Evolutionary conservation across 108 stramenopile genomes (phyloP), one percentile per base, ranked within the genome.

Genomic region (Aurantiochytrium sp.): DNA sequence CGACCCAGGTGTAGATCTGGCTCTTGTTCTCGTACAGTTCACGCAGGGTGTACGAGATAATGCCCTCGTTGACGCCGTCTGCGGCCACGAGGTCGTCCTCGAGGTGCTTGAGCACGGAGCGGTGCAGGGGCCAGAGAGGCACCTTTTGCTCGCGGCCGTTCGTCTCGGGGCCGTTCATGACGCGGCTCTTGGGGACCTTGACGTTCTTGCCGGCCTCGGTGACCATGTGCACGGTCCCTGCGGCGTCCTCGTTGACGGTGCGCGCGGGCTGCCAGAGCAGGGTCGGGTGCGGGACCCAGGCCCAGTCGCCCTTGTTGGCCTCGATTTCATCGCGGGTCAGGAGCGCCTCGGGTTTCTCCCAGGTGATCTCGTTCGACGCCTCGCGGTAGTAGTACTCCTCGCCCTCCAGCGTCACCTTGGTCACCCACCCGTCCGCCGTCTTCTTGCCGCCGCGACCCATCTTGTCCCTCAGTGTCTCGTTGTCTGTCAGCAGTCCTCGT

Each of bases 311-410:
- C 51, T 83, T 47, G 51, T 83, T 83, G 19, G 76, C 76, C 76
- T 83, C 76, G 25, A 83, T 47, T 23, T 83, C 76, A 47, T 47
- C 76, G 23, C 28, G 19, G 18, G 49, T 83, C 49, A 53, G 45
- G 10, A 90, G 76, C 12, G 89, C 89, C 18, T 83, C 76, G 45
- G 89, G 89, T 29, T 87, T 69, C 57, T 73, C 72, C 89, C 89
- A 90, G 23, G 44, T 60, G 58, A 53, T 60, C 83, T 73, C 76
- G 29, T 60, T 60, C 57, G 83, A 45, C 42, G 58, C 89, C 19
- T 25, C 76, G 83, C 60, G 73, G 73, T 90, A 60, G 83, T 90
- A 90, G 58, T 90, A 90, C 59, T 90, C 89, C 44, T 87, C 83
- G 60, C 76, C 76, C 59, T 90, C 73, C 83, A 58, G 58, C 58